A percentile compares a stretch with the other conserved stretches of the same genome.
Conservation (phyloP, 305 asterid species). For the Lippia alba region DNA sequence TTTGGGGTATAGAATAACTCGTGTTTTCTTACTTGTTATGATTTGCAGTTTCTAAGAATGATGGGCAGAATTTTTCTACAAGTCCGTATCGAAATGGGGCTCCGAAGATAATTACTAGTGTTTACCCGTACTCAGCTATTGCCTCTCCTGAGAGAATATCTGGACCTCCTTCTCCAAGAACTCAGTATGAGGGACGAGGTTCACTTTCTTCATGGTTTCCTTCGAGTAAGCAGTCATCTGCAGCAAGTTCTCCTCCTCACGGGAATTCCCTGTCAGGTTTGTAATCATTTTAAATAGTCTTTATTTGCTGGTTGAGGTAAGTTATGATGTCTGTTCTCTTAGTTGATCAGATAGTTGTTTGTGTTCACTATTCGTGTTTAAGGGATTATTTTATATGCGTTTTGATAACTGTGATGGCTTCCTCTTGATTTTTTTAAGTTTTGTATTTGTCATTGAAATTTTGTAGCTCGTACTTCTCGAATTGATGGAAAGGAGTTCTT, state of each 20-base stretch:
- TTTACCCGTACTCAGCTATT: conserved; percentile 59
- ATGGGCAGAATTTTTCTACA: conserved; percentile 44
- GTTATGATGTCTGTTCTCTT: not conserved
- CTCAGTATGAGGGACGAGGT: conserved; percentile 50
- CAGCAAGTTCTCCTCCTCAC: conserved; percentile 79
- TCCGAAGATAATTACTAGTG: conserved; percentile 50
- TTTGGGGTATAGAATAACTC: conserved; percentile 17
- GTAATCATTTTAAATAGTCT: conserved; percentile 1
- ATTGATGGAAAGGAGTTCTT: conserved; percentile 82
- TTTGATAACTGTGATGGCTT: not conserved
- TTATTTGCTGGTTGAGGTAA: not conserved
- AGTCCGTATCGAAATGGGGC: conserved; percentile 55
- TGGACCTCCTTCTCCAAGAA: conserved; percentile 54
- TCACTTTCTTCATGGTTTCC: conserved; percentile 71
- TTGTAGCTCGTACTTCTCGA: conserved; percentile 66
- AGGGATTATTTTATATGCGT: not conserved
- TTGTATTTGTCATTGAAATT: conserved; percentile 11
- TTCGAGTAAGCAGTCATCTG: conserved; percentile 80
- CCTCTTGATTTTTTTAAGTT: not conserved
- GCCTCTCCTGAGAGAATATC: conserved; percentile 63
- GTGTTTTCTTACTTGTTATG: conserved; percentile 26
- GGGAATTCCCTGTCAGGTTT: conserved; percentile 57
- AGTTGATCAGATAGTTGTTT: not conserved
- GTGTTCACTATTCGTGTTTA: not conserved
- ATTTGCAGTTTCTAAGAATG: conserved; percentile 54